Base-by-base conservation (phyloP, 345 rosid genomes). In the Aegle marmelos region DNA sequence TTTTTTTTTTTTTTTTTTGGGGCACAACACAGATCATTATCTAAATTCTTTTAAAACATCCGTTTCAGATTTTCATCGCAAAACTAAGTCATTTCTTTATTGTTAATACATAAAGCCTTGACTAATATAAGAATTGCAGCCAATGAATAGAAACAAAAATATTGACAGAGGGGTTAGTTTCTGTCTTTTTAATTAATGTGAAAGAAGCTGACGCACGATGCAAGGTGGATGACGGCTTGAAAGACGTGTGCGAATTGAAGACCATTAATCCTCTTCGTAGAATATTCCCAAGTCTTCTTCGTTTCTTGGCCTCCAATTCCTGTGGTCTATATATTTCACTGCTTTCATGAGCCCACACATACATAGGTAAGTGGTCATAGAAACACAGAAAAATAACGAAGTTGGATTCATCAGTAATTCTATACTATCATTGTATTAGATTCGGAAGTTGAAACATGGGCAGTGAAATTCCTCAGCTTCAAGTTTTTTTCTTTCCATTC, bases 401-500 rank as follows among this genome's bases (percentile, higher is more conserved):
- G 50, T 45, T 41, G 50, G 16, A 41, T 3, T 41, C 50, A 41
- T 0, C 3, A 41, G 11, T 41, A 41, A 41, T 41, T 45, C 50
- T 45, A 45, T 13, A 11, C 4, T 45, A 45, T 13, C 50, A 2
- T 45, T 3, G 50, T 45, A 45, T 11, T 53, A 16, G 57, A 4
- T 53, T 53, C 13, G 6, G 56, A 50, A 16, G 57, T 17, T 1
- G 45, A 53, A 53, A 57, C 24, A 79, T 86, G 88, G 82, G 17
- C 24, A 33, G 11, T n/a, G 56, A 67, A 68, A 63, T 28, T 71
- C 66, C 66, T 61, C 78, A 71, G 65, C 78, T 89, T 16, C 91
- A 81, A 56, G 34, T 87, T 27, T 68, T 86, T 19, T 80, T 89
- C 81, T 83, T 85, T 79, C 90, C 91, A 10, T 83, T 76, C 85